A percentile compares a stretch with the other conserved stretches of the same genome.
phyloP scores from a whole-genome alignment of 805 yeast species.

The Yueomyces sinensis region DNA sequence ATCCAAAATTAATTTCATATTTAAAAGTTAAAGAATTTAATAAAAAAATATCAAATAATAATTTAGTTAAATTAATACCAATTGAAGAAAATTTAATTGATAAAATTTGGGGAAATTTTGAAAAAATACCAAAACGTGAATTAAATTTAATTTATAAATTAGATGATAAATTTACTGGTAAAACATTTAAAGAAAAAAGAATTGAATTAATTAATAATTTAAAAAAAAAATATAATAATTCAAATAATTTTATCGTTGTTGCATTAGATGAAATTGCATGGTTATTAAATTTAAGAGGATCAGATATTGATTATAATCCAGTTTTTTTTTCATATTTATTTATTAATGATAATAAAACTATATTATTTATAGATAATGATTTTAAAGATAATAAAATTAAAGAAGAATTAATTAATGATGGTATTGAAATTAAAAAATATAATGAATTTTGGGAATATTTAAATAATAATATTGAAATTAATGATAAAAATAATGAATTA shows the following conservation, averaged over 20 bases:
- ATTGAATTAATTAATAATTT: slow-evolving; percentile 14
- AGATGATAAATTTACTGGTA: slow-evolving; percentile 50
- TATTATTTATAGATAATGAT: slow-evolving; percentile 41
- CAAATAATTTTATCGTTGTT: slow-evolving; percentile 40
- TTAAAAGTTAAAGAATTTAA: slow-evolving; percentile 22
- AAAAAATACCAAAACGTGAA: slow-evolving; percentile 47
- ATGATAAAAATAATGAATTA: slow-evolving; percentile 10
- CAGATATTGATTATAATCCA: slow-evolving; percentile 75
- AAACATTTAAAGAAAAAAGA: slow-evolving; percentile 44
- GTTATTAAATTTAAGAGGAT: slow-evolving; percentile 75
- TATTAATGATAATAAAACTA: slow-evolving; percentile 29
- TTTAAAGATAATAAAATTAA: slow-evolving; percentile 25
- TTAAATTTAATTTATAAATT: slow-evolving; percentile 37
- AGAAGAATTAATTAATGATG: slow-evolving; percentile 29
- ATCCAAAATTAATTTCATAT: slow-evolving; percentile 59
- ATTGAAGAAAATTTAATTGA: slow-evolving; percentile 60
- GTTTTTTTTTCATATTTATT: slow-evolving; percentile 61
- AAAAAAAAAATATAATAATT: slow-evolving; percentile 2
- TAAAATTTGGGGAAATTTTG: slow-evolving; percentile 55
- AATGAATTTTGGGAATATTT: slow-evolving; percentile 46
- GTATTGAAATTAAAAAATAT: slow-evolving; percentile 42
- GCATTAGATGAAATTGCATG: slow-evolving; percentile 86
- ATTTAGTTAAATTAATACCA: slow-evolving; percentile 33
- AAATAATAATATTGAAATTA: slow-evolving; percentile 9
- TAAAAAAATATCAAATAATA: slow-evolving; percentile 11